Evolutionary conservation across 1,284 basidiomycete genomes (phyloP).

Genomic region (Mycena sp.): DNA sequence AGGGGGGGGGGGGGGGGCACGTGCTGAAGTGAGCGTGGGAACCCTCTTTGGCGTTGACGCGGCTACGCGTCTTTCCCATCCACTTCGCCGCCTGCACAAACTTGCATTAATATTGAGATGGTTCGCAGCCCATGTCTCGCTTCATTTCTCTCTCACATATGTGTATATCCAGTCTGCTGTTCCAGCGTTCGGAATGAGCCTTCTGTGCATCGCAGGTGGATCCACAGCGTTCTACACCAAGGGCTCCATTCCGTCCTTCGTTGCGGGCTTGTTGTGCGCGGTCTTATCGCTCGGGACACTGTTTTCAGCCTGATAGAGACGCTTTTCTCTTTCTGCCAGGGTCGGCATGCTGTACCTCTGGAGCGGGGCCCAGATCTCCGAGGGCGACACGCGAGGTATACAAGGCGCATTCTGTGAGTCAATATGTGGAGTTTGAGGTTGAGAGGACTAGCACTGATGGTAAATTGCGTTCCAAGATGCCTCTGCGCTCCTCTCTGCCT

Average conservation of each 20-base stretch:
- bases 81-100: no score
- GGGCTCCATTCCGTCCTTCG: conserved; percentile 19
- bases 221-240: conserved; percentile 17
- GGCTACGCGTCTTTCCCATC: no score
- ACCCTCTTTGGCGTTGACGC: no score
- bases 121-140: no score
- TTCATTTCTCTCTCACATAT: no score
- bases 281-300: no score
- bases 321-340: not conserved
- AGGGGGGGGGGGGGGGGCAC: no score
- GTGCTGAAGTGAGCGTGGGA: no score
- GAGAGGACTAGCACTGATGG: not conserved
- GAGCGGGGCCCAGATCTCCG: conserved; percentile 17
- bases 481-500: conserved; percentile 78
- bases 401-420: conserved; percentile 27
- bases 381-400: not conserved
- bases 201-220: conserved; percentile 27
- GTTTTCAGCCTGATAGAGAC: not conserved
- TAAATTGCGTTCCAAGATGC: conserved; percentile 59
- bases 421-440: not conserved
- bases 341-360: conserved; percentile 24
- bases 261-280: conserved; percentile 14
- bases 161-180: conserved; percentile 21
- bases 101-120: no score
- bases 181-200: conserved; percentile 26